These are phyloP conservation scores for Amyloporia xantha DNA, from an alignment of 768 basidiomycete genomes.

Conservation along the genomic window DNA sequence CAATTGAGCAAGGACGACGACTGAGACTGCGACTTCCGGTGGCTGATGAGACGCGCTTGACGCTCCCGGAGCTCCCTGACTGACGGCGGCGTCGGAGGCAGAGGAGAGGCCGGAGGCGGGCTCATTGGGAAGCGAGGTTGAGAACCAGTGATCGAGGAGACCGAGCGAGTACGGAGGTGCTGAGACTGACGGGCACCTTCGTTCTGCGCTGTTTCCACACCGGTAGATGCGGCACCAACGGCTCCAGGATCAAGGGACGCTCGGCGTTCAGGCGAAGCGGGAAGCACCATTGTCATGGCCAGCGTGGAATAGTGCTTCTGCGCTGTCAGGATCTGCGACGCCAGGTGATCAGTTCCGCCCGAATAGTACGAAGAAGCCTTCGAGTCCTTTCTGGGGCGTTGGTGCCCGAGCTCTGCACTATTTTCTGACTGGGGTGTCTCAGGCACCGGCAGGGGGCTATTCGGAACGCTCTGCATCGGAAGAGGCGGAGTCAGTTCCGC, in stretches of 20 bases:
- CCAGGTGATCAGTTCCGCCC: constrained; percentile 40
- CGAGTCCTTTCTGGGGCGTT: constrained; percentile 35
- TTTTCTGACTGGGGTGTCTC: constrained; percentile 50
- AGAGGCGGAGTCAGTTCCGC: constrained; percentile 49
- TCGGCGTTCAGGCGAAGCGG: constrained; percentile 37
- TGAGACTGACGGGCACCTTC: constrained; percentile 9
- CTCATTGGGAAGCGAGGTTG: constrained; percentile 26
- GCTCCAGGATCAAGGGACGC: constrained; percentile 20
- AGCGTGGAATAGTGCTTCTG: constrained; percentile 68
- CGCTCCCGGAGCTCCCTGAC: constrained; percentile 47
- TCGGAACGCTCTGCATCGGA: constrained; percentile 49
- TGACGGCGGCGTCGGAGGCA: constrained; percentile 71
- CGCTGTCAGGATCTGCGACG: constrained; percentile 61
- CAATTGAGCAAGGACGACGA: constrained; percentile 53
- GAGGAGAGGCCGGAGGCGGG: constrained; percentile 61
- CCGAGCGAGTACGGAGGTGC: constrained; percentile 60
- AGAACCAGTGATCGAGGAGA: constrained; percentile 41
- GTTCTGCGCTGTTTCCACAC: constrained; percentile 11
- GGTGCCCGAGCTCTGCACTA: constrained; percentile 47
- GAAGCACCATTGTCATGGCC: constrained; percentile 56
- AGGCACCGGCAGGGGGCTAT: constrained; percentile 36
- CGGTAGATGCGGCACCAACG: constrained; percentile 19
- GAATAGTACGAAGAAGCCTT: constrained; percentile 51
- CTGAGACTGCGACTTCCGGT: constrained; percentile 49
- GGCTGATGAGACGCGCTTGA: constrained; percentile 45